Evolutionary conservation across 2,329 filamentous ascomycete species (phyloP), one percentile per base, ranked within the genome.

Genomic region (Orbilia oligospora): DNA sequence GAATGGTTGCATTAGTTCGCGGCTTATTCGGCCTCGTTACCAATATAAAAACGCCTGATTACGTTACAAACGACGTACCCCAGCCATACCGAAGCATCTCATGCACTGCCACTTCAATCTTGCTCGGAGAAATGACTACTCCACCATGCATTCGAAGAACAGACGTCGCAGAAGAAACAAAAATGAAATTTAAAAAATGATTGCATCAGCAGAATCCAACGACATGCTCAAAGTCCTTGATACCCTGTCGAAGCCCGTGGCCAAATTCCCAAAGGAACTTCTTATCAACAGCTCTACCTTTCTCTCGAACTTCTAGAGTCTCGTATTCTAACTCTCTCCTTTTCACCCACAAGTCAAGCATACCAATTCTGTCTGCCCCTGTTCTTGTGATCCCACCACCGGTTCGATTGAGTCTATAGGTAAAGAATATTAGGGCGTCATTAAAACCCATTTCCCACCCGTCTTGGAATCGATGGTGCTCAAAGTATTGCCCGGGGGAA

Each of bases 381-480:
- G 44, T 53, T 51, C 82, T 83, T 3, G 82, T 81, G 18, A 86
- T 81, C 53, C 84, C 82, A 49, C 82, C 82, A 38, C 85, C 84
- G 80, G 85, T 84, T 1, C 84, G 83, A 76, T 88, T 78, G 16
- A 69, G 44, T 49, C 75, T 33, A 20, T 78, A 78, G 4, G 44
- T 22, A 46, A 72, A 89, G 81, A 90, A 90, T 0, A 81, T 81
- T 67, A 84, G 79, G 0, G 88, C 88, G 83, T 90, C 89, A n/a
- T 83, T 84, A 80, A 87, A 90, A 0, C 88, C 89, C 0, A 88
- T 81, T 20, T 87, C 85, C 87, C 87, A 90, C 0, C 89, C 89
- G n/a, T 86, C 81, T 76, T 86, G 85, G 81, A 87, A 90, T 14
- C 87, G 86, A 83, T 86, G 86, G 81, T 89, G 87, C 82, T 89